phyloP scores from a whole-genome alignment of 768 basidiomycete species.

The Leccinum broughii region DNA sequence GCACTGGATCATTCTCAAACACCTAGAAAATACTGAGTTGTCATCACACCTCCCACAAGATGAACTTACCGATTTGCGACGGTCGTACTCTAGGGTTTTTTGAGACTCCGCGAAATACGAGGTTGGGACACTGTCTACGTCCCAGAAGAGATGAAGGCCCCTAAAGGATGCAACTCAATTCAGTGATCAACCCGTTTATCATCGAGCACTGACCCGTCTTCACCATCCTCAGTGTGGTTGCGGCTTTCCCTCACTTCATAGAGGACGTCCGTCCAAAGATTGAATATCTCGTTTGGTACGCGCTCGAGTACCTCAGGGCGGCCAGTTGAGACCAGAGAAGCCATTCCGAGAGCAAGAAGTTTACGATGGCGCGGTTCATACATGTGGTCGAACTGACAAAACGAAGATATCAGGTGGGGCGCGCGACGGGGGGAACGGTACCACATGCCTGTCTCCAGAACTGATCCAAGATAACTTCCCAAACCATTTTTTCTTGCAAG shows the following conservation, averaged over 20 bases:
- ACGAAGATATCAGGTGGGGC: constrained; percentile 1
- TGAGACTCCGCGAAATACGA: constrained; percentile 64
- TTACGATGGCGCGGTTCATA: constrained; percentile 84
- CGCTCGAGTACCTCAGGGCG: constrained; percentile 70
- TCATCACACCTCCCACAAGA: neutral
- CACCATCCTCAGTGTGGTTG: constrained; percentile 36
- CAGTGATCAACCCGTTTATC: neutral
- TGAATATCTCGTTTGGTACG: constrained; percentile 74
- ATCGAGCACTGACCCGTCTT: constrained; percentile 33
- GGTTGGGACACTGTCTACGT: constrained; percentile 55
- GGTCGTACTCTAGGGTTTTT: constrained; percentile 73
- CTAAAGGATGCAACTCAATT: constrained; percentile 13
- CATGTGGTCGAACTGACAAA: constrained; percentile 81
- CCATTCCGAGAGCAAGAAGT: constrained; percentile 79
- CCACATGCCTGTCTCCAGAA: constrained; percentile 78
- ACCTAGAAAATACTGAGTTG: constrained; percentile 46
- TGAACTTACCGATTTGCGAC: constrained; percentile 63
- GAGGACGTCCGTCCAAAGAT: constrained; percentile 87
- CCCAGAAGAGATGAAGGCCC: constrained; percentile 68
- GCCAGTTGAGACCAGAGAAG: constrained; percentile 73
- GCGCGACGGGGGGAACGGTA: neutral
- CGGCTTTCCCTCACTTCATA: constrained; percentile 80
- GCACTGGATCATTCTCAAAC: constrained; percentile 69
- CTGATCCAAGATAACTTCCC: constrained; percentile 69
- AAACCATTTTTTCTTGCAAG: constrained; percentile 54